Evolutionary conservation across 2,329 filamentous ascomycete species (phyloP), one percentile per base, ranked within the genome.

Genomic region (Trichoderma afroharzianum): DNA sequence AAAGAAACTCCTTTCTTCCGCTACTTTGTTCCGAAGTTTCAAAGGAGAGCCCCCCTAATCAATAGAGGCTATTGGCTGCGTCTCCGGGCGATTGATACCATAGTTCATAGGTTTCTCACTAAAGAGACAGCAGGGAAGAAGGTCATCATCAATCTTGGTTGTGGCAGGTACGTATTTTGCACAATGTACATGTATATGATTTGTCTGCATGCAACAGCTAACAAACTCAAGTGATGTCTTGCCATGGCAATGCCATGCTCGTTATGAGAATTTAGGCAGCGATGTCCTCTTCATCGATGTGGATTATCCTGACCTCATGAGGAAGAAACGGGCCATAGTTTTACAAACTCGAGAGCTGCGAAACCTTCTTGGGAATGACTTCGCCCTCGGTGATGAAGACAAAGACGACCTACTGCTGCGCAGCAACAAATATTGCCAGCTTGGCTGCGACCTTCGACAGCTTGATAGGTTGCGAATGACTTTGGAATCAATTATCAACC

Each of bases 11-110:
- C 97, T 79, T 97, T 93, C 83, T 95, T 96, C 76, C 91, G 92
- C 61, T 91, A 93, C 78, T 98, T 98, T 80, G 93, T 97, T 39
- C 91, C 88, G 75, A 97, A 95, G 79, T 92, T 92, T 75, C 91
- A 94, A 80, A 87, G 94, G 72, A 87, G 95, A 62, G 91, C 93
- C n/a, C 94, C 95, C 1, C 85, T 97, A 66, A 96, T 97, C 78
- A 97, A 97, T 80, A 88, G 95, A 59, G 93, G 94, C 63, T 97
- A 97, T 78, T 94, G 93, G 88, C 83, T 98, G 47, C 90, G 94
- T 33, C 92, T 97, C 84, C 91, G 92, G 78, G 91, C 93, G 18
- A 90, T 98, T 72, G 93, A 97, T 78, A 86, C 91, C 73, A 86
- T 90, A 6, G 90, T 97, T 21, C 86, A 87, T 24, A 84, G 87